Percentiles rank a stretch among this genome's conserved stretches.
Evolutionary conservation across 306 rosid genomes (phyloP).

Genomic region (Vigna mungo): DNA sequence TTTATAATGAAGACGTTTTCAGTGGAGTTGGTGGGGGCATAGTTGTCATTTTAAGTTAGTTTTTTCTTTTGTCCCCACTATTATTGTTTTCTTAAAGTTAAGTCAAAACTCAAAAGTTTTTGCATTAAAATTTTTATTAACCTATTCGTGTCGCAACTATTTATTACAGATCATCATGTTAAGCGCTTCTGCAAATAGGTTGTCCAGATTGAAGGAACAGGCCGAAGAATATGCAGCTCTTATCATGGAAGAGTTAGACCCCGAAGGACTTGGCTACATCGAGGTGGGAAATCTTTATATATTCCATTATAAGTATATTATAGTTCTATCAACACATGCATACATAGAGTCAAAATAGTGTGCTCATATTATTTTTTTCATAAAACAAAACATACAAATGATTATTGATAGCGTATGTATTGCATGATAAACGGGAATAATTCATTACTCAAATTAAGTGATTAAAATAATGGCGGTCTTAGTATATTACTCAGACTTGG

Average conservation of each 20-base stretch:
- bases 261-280: slow-evolving; percentile 92
- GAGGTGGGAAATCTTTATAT: slow-evolving; percentile 63
- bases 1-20: slow-evolving; percentile 50
- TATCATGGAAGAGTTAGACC: slow-evolving; percentile 98
- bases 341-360: not conserved
- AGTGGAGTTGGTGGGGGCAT: slow-evolving; percentile 81
- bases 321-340: slow-evolving; percentile 25
- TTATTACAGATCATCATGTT: slow-evolving; percentile 81
- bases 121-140: not conserved
- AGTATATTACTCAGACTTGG: not conserved
- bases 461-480: not conserved
- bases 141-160: slow-evolving; percentile 11
- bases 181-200: slow-evolving; percentile 96
- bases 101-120: not conserved
- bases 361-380: not conserved
- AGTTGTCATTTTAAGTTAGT: slow-evolving; percentile 49
- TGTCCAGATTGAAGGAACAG: slow-evolving; percentile 93
- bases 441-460: not conserved
- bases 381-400: not conserved
- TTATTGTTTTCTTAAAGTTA: slow-evolving; percentile 16
- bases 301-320: not conserved
- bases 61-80: slow-evolving; percentile 20
- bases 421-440: not conserved
- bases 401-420: not conserved
- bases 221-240: slow-evolving; percentile 99